Evolutionary conservation across 2,329 filamentous ascomycete species (phyloP).

Genomic region (Corinectria fuckeliana): DNA sequence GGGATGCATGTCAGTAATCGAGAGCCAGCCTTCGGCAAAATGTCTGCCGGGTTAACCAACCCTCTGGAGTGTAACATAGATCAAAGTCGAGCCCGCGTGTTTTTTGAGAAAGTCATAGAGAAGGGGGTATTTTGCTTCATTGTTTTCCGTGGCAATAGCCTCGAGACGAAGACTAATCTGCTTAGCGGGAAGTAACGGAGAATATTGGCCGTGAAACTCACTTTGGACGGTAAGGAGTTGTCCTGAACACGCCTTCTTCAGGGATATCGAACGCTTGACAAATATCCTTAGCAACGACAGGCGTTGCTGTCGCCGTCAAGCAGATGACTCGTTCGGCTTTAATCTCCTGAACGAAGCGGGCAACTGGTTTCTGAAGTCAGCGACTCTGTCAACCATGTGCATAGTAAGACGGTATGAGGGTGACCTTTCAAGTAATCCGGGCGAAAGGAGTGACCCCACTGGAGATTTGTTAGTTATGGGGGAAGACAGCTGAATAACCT

Average conservation of each 20-base stretch:
- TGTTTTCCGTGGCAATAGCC: conserved; percentile 51
- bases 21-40: no score
- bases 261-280: conserved; percentile 58
- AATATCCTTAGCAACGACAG: conserved; percentile 61
- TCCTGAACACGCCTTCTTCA: conserved; percentile 58
- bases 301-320: conserved; percentile 65
- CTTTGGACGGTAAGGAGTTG: conserved; percentile 65
- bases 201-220: background rate
- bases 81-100: conserved; percentile 61
- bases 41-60: conserved; percentile 18
- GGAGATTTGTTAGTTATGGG: conserved; percentile 2
- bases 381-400: background rate
- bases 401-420: conserved; percentile 10
- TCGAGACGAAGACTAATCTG: conserved; percentile 54
- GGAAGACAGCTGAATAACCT: rapidly evolving
- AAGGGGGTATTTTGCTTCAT: conserved; percentile 53
- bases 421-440: conserved; percentile 58
- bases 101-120: conserved; percentile 55
- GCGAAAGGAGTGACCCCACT: conserved; percentile 58
- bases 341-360: conserved; percentile 62
- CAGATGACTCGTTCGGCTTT: conserved; percentile 65
- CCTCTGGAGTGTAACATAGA: conserved; percentile 66
- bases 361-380: conserved; percentile 43
- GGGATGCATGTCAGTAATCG: conserved; percentile 3
- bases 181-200: background rate